Evolutionary conservation across 768 basidiomycete genomes (phyloP).

Genomic region (Boletus pseudo-olivaceus): DNA sequence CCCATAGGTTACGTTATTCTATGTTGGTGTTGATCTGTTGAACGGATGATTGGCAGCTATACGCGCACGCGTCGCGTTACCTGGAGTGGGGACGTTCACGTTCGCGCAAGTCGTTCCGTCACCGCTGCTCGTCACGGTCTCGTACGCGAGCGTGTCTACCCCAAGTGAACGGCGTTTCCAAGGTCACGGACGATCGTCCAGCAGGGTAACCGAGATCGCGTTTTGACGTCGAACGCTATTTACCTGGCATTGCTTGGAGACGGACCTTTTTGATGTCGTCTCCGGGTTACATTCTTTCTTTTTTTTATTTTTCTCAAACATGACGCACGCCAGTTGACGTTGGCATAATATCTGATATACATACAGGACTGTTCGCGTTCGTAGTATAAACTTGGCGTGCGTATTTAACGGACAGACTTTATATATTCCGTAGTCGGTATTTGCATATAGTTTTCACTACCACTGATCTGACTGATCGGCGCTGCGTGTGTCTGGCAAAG

Average conservation of each 20-base stretch:
- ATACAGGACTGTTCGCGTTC: not conserved
- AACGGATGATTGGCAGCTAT: not conserved
- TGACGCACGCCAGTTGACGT: not conserved
- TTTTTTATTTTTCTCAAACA: no score
- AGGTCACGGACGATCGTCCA: conserved; percentile 8
- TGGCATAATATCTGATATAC: not conserved
- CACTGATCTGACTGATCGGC: not conserved
- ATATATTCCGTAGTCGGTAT: not conserved
- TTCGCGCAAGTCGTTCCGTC: not conserved
- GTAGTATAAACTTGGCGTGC: not conserved
- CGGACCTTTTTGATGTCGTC: not conserved
- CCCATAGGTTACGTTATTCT: not conserved
- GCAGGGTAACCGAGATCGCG: conserved; percentile 11
- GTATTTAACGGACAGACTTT: not conserved
- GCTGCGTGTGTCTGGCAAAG: conserved; percentile 19
- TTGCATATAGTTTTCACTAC: not conserved
- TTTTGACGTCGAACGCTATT: conserved; percentile 1
- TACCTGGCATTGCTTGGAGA: no score
- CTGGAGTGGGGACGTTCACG: not conserved
- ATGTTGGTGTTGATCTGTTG: not conserved
- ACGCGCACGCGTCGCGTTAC: not conserved
- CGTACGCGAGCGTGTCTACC: not conserved
- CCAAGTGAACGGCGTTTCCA: not conserved
- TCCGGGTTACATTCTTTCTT: no score
- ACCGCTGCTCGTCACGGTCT: not conserved